Evolutionary conservation across 2,329 filamentous ascomycete species (phyloP).

Genomic region (Aspergillus costaricaensis): DNA sequence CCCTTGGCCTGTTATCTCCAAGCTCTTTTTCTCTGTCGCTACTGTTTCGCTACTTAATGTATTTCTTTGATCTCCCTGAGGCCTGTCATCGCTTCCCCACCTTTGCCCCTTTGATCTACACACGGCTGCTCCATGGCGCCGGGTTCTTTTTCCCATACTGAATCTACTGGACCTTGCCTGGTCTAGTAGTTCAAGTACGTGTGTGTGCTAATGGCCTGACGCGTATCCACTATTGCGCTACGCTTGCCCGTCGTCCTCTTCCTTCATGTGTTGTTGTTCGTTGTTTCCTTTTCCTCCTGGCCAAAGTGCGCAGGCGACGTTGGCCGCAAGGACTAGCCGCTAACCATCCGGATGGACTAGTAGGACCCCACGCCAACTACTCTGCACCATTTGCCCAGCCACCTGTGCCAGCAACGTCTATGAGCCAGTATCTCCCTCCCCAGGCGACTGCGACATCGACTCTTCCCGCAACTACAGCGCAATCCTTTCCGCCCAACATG

Average conservation of each 20-base stretch:
- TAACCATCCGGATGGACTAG: slow-evolving; percentile 23
- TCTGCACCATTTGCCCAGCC: slow-evolving; percentile 38
- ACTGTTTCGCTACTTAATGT: background rate
- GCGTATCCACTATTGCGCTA: slow-evolving; percentile 1
- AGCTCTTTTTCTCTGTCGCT: background rate
- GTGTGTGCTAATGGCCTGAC: background rate
- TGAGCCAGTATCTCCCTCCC: slow-evolving; percentile 35
- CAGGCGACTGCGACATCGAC: slow-evolving; percentile 30
- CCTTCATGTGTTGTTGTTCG: background rate
- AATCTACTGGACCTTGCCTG: slow-evolving; percentile 1
- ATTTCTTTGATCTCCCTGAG: background rate
- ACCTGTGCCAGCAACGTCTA: slow-evolving; percentile 29
- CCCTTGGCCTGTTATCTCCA: slow-evolving; percentile 11
- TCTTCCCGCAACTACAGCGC: slow-evolving; percentile 34
- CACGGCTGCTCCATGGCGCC: background rate
- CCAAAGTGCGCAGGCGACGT: slow-evolving; percentile 4
- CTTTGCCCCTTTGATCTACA: slow-evolving; percentile 2
- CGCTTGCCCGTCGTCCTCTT: background rate
- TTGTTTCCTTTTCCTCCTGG: background rate
- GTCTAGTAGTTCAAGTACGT: background rate
- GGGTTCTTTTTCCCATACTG: background rate
- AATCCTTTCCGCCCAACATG: slow-evolving; percentile 40
- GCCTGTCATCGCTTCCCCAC: slow-evolving; percentile 3
- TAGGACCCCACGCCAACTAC: slow-evolving; percentile 41
- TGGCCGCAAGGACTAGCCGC: slow-evolving; percentile 17